Evolutionary conservation across 2,329 filamentous ascomycete genomes (phyloP), one percentile per base, ranked within the genome.

Genomic region (Alternaria hordeiaustralica): DNA sequence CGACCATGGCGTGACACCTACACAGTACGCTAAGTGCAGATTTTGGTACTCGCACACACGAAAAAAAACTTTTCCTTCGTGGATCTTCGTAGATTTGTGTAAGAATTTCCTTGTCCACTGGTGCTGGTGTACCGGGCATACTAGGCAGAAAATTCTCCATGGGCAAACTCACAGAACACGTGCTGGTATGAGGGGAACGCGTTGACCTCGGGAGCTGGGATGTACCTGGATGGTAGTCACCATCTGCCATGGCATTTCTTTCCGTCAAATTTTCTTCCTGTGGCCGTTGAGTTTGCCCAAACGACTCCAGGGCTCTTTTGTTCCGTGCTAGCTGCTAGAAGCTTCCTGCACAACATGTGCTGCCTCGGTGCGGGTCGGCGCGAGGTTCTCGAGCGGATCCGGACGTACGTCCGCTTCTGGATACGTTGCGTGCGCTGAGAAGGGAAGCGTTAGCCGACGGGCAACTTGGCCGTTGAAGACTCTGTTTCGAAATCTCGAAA

Each of bases 261-360:
- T 30, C 18, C n/a, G 54, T 56, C 41, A 45, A 44, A 44, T 30
- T 23, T 21, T 56, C 51, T 54, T 54, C 25, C 47, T 51, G 47
- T 25, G 12, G n/a, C 33, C 33, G 36, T n/a, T 41, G 36, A 11
- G n/a, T 26, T 53, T 53, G 49, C 13, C 23, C 49, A 23, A 57
- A 57, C 44, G 44, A 41, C 44, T 41, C 12, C 55, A 50, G 44
- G 44, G 55, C 43, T 51, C 21, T 33, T n/a, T 58, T 30, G 20
- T 49, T 41, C 49, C 49, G 45, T 26, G n/a, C 55, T 58, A 46
- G 45, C 50, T 26, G n/a, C 45, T 58, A 46, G 45, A 58, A 58
- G 55, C 30, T 58, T 51, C 45, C 45, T 50, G 55, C 45, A 50
- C 25, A 41, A 43, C 55, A 58, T 58, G 55, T 58, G 46, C 46